Conservation (phyloP, 2,329 filamentous ascomycete species). For the Colletotrichum salicis region DNA sequence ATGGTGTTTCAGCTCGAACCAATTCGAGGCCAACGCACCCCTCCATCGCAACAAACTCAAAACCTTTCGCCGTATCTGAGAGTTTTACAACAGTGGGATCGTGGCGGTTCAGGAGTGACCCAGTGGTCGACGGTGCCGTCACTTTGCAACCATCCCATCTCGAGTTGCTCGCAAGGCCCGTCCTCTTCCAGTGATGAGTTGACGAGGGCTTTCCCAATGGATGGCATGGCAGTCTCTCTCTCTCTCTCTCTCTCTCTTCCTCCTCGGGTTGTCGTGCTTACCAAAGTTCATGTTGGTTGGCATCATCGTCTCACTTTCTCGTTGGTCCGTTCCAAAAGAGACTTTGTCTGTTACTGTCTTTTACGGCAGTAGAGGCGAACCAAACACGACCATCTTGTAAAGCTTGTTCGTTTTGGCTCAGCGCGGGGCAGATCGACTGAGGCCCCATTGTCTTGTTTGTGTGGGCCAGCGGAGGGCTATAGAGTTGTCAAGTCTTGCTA, state of each 20-base stretch:
- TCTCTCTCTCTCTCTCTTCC: neutral
- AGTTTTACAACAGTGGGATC: constrained; percentile 31
- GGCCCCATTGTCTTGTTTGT: constrained; percentile 23
- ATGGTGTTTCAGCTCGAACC: constrained; percentile 33
- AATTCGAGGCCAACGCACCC: constrained; percentile 28
- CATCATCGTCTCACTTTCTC: neutral
- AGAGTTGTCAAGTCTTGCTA: constrained; percentile 1
- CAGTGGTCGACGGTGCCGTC: constrained; percentile 17
- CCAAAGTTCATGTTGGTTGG: neutral
- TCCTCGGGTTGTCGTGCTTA: neutral
- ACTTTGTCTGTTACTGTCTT: neutral
- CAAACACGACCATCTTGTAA: neutral
- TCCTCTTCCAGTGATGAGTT: constrained; percentile 19
- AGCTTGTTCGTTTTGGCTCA: constrained; percentile 2
- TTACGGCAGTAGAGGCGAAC: neutral
- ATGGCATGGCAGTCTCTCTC: neutral
- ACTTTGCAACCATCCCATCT: constrained; percentile 22
- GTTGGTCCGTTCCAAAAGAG: neutral
- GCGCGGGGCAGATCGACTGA: constrained; percentile 18
- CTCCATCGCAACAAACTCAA: constrained; percentile 35
- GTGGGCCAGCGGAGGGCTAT: neutral
- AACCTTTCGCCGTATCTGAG: constrained; percentile 25
- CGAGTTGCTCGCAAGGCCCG: constrained; percentile 21
- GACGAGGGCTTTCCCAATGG: neutral
- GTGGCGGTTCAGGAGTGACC: constrained; percentile 23